phyloP scores from a whole-genome alignment of 371 early-diverging fungal species.

The Lichtheimia ornata region DNA sequence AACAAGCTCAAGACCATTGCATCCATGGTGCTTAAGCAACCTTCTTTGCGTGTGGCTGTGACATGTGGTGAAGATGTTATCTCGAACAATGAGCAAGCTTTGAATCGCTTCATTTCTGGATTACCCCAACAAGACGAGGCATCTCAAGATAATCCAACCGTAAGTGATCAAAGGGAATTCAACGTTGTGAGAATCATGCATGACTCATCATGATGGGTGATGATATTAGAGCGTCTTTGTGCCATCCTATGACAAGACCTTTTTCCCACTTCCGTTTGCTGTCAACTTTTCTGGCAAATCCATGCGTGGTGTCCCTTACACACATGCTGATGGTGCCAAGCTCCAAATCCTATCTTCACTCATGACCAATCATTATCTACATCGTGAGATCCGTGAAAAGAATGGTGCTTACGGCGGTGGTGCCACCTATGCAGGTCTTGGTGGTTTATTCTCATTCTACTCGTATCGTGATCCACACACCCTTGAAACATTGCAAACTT shows the following conservation, averaged over 20 bases:
- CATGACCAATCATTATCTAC: constrained; percentile 83
- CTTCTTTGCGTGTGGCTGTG: constrained; percentile 67
- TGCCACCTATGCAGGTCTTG: constrained; percentile 69
- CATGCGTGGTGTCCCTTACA: constrained; percentile 80
- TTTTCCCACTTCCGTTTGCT: constrained; percentile 79
- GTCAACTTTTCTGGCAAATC: constrained; percentile 84
- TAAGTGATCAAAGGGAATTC: no score
- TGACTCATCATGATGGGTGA: neutral
- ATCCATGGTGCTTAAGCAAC: constrained; percentile 52
- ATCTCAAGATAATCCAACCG: constrained; percentile 1
- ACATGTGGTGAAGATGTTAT: constrained; percentile 67
- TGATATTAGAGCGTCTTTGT: constrained; percentile 22
- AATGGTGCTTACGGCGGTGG: constrained; percentile 97
- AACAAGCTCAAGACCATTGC: constrained; percentile 66
- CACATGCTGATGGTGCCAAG: constrained; percentile 77
- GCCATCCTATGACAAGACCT: constrained; percentile 43
- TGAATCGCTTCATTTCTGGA: constrained; percentile 54
- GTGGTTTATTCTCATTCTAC: constrained; percentile 85
- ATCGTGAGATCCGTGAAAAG: constrained; percentile 94
- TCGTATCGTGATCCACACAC: constrained; percentile 94
- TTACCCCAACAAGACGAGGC: constrained; percentile 34
- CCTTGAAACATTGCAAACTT: constrained; percentile 75
- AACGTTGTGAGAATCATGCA: no score
- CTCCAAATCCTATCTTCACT: constrained; percentile 81
- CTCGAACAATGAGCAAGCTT: constrained; percentile 57